phyloP scores from a whole-genome alignment of 2,329 filamentous ascomycete species.

The Periconia macrospinosa region DNA sequence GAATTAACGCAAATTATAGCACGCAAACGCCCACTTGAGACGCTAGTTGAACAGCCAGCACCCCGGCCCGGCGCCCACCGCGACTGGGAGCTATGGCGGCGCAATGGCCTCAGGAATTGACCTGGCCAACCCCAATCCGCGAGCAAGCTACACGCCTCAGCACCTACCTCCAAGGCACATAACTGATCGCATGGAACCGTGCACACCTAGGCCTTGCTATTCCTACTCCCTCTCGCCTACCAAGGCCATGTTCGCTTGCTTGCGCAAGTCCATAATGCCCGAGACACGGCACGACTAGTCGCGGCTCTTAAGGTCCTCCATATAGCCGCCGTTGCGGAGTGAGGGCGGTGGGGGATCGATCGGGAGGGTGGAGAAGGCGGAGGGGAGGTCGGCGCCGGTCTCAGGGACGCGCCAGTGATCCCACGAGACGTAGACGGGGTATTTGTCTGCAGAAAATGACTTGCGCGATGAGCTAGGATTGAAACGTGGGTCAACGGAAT shows the following conservation, averaged over 20 bases:
- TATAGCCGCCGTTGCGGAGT: slow-evolving; percentile 15
- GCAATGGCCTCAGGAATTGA: slow-evolving; percentile 5
- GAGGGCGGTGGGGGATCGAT: slow-evolving; percentile 15
- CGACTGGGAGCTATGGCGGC: slow-evolving; percentile 5
- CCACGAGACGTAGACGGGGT: slow-evolving; percentile 8
- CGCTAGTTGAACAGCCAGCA: slow-evolving; percentile 1
- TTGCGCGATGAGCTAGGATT: too few relatives aligned
- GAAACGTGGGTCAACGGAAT: slow-evolving; percentile 4
- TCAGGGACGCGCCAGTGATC: slow-evolving; percentile 15
- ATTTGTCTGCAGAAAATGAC: slow-evolving; percentile 15
- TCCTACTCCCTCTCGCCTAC: neutral
- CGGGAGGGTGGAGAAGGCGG: slow-evolving; percentile 14
- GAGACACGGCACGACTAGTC: slow-evolving; percentile 9
- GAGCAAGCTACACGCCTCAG: slow-evolving; percentile 19
- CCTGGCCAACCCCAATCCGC: slow-evolving; percentile 9
- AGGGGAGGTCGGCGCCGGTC: slow-evolving; percentile 14
- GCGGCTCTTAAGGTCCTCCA: slow-evolving; percentile 11
- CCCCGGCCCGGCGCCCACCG: slow-evolving; percentile 1
- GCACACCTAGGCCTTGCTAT: slow-evolving; percentile 1
- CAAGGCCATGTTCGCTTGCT: slow-evolving; percentile 7
- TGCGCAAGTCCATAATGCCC: slow-evolving; percentile 9
- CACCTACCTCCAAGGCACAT: slow-evolving; percentile 10
- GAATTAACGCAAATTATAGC: slow-evolving; percentile 14
- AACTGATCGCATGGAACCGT: neutral
- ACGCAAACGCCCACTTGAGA: slow-evolving; percentile 6